Base-by-base conservation (phyloP, 1,284 basidiomycete genomes). In the Naganishia sp. region DNA sequence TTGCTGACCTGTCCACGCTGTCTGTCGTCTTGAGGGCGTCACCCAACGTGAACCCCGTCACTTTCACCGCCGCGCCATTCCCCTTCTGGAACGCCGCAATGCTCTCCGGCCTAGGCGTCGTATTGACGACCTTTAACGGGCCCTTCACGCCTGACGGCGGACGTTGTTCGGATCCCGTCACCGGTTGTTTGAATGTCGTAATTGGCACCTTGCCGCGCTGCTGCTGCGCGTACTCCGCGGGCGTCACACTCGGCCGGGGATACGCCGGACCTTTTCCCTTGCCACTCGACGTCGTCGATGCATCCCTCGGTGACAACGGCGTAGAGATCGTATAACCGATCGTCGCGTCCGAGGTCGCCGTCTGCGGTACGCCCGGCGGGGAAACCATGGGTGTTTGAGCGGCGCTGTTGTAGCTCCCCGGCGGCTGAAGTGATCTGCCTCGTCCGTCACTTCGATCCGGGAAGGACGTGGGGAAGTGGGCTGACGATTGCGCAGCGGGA, bases 171-270 rank as follows among this genome's bases (percentile, higher is more conserved):
- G 18, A 3, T 45, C 56, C 46, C 45, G 23, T 32, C 10, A 50
- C 47, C 46, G 35, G 23, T 42, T 43, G 4, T 18, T 23, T 42
- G 5, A 18, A 3, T 28, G 51, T 39, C 31, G 17, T 25, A 6
- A 28, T 3, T 2, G 23, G 28, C 3, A 31, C 35, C 13, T 54
- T 32, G 41, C 21, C 42, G 39, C 3, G 41, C 32, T 63, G 61
- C 28, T 53, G 61, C 28, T 55, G 56, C 10, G 47, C 53, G 23
- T 58, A 66, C 31, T 66, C 56, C 15, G 55, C 57, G 2, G 64
- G 64, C 11, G 31, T 66, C 4, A 66, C 55, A 25, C 53, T 55
- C 23, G 64, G 64, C 11, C 64, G 56, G 2, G 64, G 64, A n/a
- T 66, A 42, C 28, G 55, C 50, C 10, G 28, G 49, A 11, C 64